Base-by-base conservation (phyloP, 2,329 filamentous ascomycete species). In the Trichoderma oligosporum region DNA sequence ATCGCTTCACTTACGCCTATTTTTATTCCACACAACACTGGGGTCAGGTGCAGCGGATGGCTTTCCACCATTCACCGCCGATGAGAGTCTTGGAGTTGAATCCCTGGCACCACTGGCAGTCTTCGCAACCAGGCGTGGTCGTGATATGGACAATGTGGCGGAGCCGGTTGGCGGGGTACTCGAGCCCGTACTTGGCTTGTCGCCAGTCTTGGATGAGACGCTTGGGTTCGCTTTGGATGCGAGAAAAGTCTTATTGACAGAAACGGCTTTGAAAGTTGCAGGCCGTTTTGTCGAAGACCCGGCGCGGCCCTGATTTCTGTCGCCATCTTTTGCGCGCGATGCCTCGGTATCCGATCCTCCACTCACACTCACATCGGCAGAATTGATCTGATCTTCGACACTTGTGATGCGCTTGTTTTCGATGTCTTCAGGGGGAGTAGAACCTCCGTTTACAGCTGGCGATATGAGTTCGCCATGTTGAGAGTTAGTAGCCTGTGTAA, bases 11-110 rank as follows among this genome's bases (percentile, higher is more conserved):
- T 70, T 82, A 87, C 89, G 88, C 77, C 86, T 81, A 70, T 94
- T 95, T 74, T 91, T 92, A 75, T 94, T 95, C 90, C 90, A 95
- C 38, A 95, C 89, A 53, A 82, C 87, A 70, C 77, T 88, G 27
- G 82, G 80, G 70, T 92, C 88, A 12, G 89, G 87, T 24, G 83
- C 84, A 60, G 81, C 68, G 16, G 80, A 78, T 31, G 80, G 66
- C 61, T 86, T 85, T 51, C 81, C 81, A 60, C 83, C 82, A 65
- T 84, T 86, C 66, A 79, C 64, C 7, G 68, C 66, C 6, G 69
- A 70, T 7, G 73, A 68, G 36, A 75, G 72, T 54, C 76, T 72
- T 6, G 76, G 71, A 14, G 72, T 71, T 16, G 80, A 77, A 62
- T 82, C 82, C 48, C 82, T 78, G 42, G 82, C 72, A 44, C 78